A percentile compares a stretch with the other conserved stretches of the same genome.
Evolutionary conservation across 345 rosid genomes (phyloP).

Genomic region (Salix dunnii): DNA sequence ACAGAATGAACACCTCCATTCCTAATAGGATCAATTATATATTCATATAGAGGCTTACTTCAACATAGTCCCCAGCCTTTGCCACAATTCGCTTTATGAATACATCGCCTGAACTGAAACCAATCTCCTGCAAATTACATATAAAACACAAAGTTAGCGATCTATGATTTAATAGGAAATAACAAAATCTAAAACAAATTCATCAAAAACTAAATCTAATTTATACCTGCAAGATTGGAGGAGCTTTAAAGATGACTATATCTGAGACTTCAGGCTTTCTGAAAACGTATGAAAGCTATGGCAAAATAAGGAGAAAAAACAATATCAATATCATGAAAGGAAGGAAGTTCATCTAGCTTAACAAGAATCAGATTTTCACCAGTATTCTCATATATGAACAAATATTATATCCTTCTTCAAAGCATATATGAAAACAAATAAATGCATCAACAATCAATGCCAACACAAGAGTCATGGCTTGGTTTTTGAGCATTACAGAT

Average conservation of each 20-base stretch:
- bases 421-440: neutral
- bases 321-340: neutral
- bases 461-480: too few species aligned
- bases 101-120: conserved; percentile 59
- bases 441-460: neutral
- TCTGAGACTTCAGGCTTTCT: conserved; percentile 81
- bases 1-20: conserved; percentile 15
- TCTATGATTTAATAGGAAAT: conserved; percentile 6
- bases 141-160: conserved; percentile 10
- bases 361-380: neutral
- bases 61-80: conserved; percentile 76
- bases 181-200: neutral
- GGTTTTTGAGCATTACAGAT: too few species aligned
- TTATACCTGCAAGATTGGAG: conserved; percentile 65
- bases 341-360: neutral
- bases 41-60: conserved; percentile 50
- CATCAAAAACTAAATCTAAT: neutral
- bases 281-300: conserved; percentile 75
- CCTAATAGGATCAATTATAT: conserved; percentile 15
- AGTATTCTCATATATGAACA: neutral
- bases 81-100: conserved; percentile 93
- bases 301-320: conserved; percentile 9
- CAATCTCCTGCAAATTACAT: conserved; percentile 48
- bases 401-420: neutral
- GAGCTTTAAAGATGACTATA: conserved; percentile 82